These are phyloP conservation scores for Decorospora gaudefroyi DNA, from an alignment of 2,329 filamentous ascomycete species.

Conservation along the genomic window DNA sequence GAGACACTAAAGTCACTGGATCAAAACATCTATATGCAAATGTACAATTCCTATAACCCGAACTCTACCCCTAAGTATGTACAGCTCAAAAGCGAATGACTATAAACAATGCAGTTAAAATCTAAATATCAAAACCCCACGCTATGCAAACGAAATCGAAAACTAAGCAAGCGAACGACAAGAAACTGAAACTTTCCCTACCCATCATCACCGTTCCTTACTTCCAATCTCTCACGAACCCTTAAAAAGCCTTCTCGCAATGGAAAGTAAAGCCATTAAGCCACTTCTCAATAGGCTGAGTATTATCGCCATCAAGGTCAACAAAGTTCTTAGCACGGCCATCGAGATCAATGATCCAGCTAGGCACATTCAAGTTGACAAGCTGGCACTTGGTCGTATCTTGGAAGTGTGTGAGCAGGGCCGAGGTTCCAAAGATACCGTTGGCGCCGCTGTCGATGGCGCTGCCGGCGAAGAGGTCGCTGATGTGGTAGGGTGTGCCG, in stretches of 20 bases:
- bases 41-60: background rate
- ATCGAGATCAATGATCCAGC: slow-evolving; percentile 14
- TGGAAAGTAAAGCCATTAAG: slow-evolving; percentile 21
- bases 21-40: too few relatives aligned
- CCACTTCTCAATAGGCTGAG: slow-evolving; percentile 15
- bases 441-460: slow-evolving; percentile 13
- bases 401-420: slow-evolving; percentile 15
- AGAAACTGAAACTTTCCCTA: background rate
- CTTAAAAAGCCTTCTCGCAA: slow-evolving; percentile 12
- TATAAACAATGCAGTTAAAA: background rate
- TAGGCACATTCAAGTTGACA: slow-evolving; percentile 4
- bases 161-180: too few relatives aligned
- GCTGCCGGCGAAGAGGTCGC: slow-evolving; percentile 11
- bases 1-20: too few relatives aligned
- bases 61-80: background rate
- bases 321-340: slow-evolving; percentile 22
- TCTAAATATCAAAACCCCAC: background rate
- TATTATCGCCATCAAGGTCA: slow-evolving; percentile 16
- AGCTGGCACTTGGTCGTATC: slow-evolving; percentile 19
- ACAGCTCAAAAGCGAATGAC: background rate
- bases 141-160: background rate
- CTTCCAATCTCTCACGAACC: background rate
- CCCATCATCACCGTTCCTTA: background rate
- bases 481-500: slow-evolving; percentile 2
- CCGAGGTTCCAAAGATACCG: slow-evolving; percentile 16